Evolutionary conservation across 768 basidiomycete genomes (phyloP), one percentile per base, ranked within the genome.

Genomic region (Mycena olivaceomarginata): DNA sequence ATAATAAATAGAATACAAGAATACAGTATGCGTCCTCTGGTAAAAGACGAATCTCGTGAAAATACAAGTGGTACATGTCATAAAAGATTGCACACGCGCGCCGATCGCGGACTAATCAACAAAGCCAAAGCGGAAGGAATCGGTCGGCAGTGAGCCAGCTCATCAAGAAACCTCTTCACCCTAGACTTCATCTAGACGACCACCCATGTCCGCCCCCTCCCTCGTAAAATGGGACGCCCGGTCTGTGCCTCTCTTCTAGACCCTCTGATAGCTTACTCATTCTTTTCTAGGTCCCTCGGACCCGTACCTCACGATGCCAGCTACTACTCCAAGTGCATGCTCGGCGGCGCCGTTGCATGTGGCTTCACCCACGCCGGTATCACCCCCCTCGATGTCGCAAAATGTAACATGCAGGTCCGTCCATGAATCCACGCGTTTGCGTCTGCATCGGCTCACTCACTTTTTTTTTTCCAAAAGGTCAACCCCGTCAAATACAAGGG

Each of bases 391-490:
- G 95, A 96, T 87, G 95, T 96, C 73, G 94, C 94, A 80, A 96
- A 96, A 88, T 96, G 95, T 86, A 96, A 96, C 90, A 96, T 96
- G 94, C 95, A 96, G 94, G 95, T 92, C 53, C 48, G 90, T 84
- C n/a, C 53, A 53, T 60, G 4, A 31, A 71, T 20, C 51, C 51
- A 53, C 12, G 16, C 43, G 59, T 37, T 39, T 31, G 10, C 51
- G 64, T 71, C 41, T 46, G 41, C 25, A 15, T 39, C 15, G 40
- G 20, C 43, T 71, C 56, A 74, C 63, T 70, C 70, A 74, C 67
- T 57, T 40, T 59, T 70, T 59, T 72, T 57, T 69, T 73, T 60
- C 59, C 56, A 70, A 39, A 10, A 96, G 95, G 95, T 96, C 78
- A 91, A 93, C 89, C 93, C 95, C 20, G 80, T 80, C 72, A 96